A percentile compares a stretch with the other conserved stretches of the same genome.
phyloP scores from a whole-genome alignment of 2,329 filamentous ascomycete genomes.

The Xylaria sp. region DNA sequence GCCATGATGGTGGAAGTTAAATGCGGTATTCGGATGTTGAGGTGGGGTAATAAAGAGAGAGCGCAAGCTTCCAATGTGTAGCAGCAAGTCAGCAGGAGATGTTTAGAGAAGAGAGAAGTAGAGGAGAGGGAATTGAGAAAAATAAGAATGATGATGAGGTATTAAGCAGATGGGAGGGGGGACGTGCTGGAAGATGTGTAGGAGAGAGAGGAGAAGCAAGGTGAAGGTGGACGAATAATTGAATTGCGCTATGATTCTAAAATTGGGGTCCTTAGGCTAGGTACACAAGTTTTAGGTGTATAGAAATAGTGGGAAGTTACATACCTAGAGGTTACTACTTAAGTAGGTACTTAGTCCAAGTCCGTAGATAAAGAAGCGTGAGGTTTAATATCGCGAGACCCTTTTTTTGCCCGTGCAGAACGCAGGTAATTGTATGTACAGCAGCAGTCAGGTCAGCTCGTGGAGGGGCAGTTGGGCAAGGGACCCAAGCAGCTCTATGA shows the following conservation, averaged over 20 bases:
- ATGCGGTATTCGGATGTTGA: slow-evolving; percentile 14
- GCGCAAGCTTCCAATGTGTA: slow-evolving; percentile 13
- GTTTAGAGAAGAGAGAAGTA: not conserved
- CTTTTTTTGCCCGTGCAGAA: slow-evolving; percentile 10
- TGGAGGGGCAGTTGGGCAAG: slow-evolving; percentile 33
- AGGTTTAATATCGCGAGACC: slow-evolving; percentile 24
- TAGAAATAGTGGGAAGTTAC: slow-evolving; percentile 17
- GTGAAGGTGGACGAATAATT: slow-evolving; percentile 21
- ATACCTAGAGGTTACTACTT: not conserved
- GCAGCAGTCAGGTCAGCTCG: slow-evolving; percentile 16
- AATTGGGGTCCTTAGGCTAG: not conserved
- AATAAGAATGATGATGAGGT: slow-evolving; percentile 30
- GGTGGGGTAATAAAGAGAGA: slow-evolving; percentile 4
- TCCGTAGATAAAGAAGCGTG: slow-evolving; percentile 2
- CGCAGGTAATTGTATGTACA: not conserved
- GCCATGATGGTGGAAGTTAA: slow-evolving; percentile 31
- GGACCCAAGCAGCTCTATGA: slow-evolving; percentile 20
- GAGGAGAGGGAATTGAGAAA: not conserved
- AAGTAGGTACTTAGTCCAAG: not conserved
- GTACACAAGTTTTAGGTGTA: not conserved
- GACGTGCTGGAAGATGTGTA: slow-evolving; percentile 15
- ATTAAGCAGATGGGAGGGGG: slow-evolving; percentile 33
- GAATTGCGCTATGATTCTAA: slow-evolving; percentile 21
- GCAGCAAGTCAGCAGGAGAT: slow-evolving; percentile 7
- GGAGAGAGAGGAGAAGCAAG: slow-evolving; percentile 11